Evolutionary conservation across 2,329 filamentous ascomycete genomes (phyloP).

Genomic region (Claviceps pusilla): DNA sequence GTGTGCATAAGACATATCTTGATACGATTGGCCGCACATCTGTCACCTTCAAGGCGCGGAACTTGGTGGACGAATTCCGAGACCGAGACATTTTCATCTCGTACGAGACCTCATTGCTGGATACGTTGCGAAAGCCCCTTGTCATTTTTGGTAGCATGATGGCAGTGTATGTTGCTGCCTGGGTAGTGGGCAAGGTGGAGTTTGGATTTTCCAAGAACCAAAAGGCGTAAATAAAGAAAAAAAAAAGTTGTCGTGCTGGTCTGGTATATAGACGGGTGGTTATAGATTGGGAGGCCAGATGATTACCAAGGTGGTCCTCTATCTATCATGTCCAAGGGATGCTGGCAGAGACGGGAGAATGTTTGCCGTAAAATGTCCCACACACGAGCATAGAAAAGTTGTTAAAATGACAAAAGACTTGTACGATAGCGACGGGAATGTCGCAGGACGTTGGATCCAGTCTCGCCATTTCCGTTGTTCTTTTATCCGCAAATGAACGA

Average conservation of each 20-base stretch:
- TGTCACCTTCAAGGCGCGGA: constrained; percentile 64
- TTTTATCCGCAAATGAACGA: not conserved
- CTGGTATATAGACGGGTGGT: not conserved
- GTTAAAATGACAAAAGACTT: constrained; percentile 5
- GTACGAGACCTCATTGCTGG: constrained; percentile 67
- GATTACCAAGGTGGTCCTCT: not conserved
- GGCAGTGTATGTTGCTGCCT: constrained; percentile 58
- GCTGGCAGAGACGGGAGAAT: too few species aligned
- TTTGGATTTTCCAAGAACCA: constrained; percentile 52
- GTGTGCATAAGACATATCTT: constrained; percentile 75
- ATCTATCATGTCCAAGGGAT: not conserved
- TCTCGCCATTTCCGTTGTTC: not conserved
- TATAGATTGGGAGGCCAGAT: not conserved
- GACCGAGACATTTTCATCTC: constrained; percentile 72
- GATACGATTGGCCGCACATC: constrained; percentile 82
- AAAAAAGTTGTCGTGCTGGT: not conserved
- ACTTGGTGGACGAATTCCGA: constrained; percentile 79
- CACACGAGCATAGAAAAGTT: constrained; percentile 6
- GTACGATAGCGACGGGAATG: constrained; percentile 6
- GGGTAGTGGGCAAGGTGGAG: constrained; percentile 63
- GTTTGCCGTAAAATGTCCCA: constrained; percentile 5
- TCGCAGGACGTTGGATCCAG: not conserved
- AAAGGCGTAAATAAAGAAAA: constrained; percentile 3
- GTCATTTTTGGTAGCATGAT: constrained; percentile 62
- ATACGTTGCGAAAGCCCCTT: constrained; percentile 71